Conservation (phyloP, 1,284 basidiomycete genomes). For the Kwoniella shivajii region DNA sequence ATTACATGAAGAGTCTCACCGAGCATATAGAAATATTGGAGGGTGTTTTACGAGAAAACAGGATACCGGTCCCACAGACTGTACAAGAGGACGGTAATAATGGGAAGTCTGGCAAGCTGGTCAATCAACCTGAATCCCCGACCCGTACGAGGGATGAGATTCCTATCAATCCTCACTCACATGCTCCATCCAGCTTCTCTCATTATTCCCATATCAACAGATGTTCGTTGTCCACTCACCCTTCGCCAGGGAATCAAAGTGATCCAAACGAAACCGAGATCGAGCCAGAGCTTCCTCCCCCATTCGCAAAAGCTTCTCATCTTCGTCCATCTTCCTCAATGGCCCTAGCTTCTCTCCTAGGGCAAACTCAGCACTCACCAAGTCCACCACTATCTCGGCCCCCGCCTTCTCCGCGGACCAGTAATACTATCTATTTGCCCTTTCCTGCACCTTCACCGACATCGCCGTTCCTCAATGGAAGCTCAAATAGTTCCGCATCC, state of each 20-base stretch:
- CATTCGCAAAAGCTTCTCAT: constrained; percentile 29
- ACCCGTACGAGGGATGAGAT: too few relatives aligned
- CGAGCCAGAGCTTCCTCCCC: constrained; percentile 40
- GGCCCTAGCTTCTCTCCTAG: constrained; percentile 17
- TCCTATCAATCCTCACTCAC: too few relatives aligned
- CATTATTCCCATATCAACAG: background rate
- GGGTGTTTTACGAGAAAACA: background rate
- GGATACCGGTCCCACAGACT: too few relatives aligned
- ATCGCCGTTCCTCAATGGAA: constrained; percentile 41
- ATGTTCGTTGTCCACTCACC: constrained; percentile 11
- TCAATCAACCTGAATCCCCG: too few relatives aligned
- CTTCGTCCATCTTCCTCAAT: constrained; percentile 1
- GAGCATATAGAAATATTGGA: constrained; percentile 37
- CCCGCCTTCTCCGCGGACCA: constrained; percentile 22
- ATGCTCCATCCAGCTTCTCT: background rate
- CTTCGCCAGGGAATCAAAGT: constrained; percentile 16
- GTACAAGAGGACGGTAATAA: too few relatives aligned
- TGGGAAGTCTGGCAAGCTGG: background rate
- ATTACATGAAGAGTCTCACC: constrained; percentile 51
- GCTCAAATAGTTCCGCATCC: background rate
- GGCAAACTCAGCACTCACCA: constrained; percentile 8
- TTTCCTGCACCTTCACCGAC: constrained; percentile 52
- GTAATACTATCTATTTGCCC: constrained; percentile 49
- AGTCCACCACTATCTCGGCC: constrained; percentile 11
- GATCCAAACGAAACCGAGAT: constrained; percentile 48